These are phyloP conservation scores for Zygotorulaspora mrakii DNA, from an alignment of 1,139 yeast species.

Conservation along the genomic window DNA sequence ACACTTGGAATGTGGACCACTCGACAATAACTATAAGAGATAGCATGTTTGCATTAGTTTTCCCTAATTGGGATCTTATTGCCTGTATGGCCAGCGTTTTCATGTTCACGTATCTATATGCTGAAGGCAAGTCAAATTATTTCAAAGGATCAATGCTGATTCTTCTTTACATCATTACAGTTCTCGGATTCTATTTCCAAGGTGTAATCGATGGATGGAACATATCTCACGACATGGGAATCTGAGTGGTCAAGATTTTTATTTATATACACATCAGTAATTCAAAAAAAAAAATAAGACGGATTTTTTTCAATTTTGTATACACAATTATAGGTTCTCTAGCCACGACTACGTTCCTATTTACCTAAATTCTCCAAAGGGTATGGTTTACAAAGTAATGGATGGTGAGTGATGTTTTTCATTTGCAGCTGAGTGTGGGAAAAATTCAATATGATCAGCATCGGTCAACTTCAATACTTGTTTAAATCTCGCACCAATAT, in stretches of 20 bases:
- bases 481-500: constrained; percentile 82
- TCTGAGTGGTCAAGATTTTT: background rate
- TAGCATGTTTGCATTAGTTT: constrained; percentile 72
- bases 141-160: constrained; percentile 91
- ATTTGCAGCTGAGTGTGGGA: constrained; percentile 36
- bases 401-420: constrained; percentile 37
- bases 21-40: constrained; percentile 42
- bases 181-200: constrained; percentile 79
- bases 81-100: constrained; percentile 84
- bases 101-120: constrained; percentile 87
- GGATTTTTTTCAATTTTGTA: constrained; percentile 2
- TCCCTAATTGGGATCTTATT: constrained; percentile 94
- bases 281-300: constrained; percentile 1
- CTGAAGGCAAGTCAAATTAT: constrained; percentile 94
- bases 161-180: constrained; percentile 69
- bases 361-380: constrained; percentile 11
- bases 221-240: background rate
- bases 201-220: constrained; percentile 34
- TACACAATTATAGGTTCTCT: background rate
- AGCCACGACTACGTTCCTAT: background rate
- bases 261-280: no score
- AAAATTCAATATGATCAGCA: constrained; percentile 35
- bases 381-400: constrained; percentile 36
- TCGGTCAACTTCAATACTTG: constrained; percentile 36
- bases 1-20: constrained; percentile 30